A percentile compares a stretch with the other conserved stretches of the same genome.
These are phyloP conservation scores for Stachybotrys echinatus DNA, from an alignment of 2,329 filamentous ascomycete genomes.

Conservation along the genomic window DNA sequence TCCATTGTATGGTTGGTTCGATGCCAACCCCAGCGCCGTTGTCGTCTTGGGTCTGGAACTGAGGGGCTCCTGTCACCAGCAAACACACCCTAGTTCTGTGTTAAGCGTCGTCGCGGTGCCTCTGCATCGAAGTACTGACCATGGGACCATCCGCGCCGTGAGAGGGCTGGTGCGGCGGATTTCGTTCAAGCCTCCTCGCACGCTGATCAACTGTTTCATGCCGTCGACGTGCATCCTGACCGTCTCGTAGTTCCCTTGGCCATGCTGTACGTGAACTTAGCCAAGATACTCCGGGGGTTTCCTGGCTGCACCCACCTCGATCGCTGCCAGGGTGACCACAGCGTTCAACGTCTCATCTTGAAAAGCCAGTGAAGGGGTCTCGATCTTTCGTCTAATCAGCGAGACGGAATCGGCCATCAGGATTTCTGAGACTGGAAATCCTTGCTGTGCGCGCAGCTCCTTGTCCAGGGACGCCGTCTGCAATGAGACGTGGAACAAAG, in stretches of 20 bases:
- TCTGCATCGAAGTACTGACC: conserved; percentile 30
- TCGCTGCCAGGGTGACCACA: conserved; percentile 51
- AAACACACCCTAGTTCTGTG: conserved; percentile 46
- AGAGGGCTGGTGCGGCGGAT: conserved; percentile 44
- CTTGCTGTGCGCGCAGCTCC: conserved; percentile 44
- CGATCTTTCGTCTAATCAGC: conserved; percentile 43
- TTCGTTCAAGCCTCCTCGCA: conserved; percentile 45
- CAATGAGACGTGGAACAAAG: conserved; percentile 53
- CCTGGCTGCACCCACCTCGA: conserved; percentile 38
- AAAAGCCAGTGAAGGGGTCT: conserved; percentile 37
- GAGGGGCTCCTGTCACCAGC: conserved; percentile 45
- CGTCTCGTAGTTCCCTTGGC: conserved; percentile 43
- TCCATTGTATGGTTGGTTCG: conserved; percentile 42
- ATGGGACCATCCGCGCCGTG: conserved; percentile 49
- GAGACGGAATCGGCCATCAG: conserved; percentile 53
- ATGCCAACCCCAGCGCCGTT: conserved; percentile 42
- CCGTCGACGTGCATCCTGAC: conserved; percentile 44
- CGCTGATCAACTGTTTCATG: conserved; percentile 39
- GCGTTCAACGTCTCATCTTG: conserved; percentile 52
- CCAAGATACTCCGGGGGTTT: fast-evolving
- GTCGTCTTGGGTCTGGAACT: conserved; percentile 48
- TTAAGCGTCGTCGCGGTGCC: background rate
- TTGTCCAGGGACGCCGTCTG: conserved; percentile 54
- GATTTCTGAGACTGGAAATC: conserved; percentile 47
- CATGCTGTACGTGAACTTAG: conserved; percentile 31